These are phyloP conservation scores for Quercus rubra DNA, from an alignment of 306 rosid species.

Conservation along the genomic window DNA sequence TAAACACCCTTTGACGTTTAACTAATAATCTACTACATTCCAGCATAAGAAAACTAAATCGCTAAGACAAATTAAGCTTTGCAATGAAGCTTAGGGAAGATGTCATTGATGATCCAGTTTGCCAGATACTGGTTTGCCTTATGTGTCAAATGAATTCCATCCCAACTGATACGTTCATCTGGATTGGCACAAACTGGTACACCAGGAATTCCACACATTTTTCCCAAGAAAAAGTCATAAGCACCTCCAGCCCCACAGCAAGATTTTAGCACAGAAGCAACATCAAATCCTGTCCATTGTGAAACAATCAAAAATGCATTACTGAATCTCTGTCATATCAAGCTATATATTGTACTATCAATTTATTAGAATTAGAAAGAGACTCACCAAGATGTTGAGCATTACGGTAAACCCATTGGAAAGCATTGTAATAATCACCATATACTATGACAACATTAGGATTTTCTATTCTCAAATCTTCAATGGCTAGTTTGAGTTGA, in stretches of 20 bases:
- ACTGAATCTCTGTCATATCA: neutral
- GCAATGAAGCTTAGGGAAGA: conserved; percentile 6
- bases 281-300: conserved; percentile 11
- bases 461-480: conserved; percentile 1
- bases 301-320: neutral
- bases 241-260: conserved; percentile 20
- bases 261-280: conserved; percentile 12
- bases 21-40: too few species aligned
- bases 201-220: conserved; percentile 4
- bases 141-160: conserved; percentile 20
- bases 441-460: conserved; percentile 8
- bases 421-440: conserved; percentile 22
- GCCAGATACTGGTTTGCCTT: conserved; percentile 8
- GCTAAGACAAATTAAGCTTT: neutral
- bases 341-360: neutral
- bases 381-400: conserved; percentile 1
- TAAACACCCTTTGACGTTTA: too few species aligned
- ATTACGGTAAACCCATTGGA: conserved; percentile 3
- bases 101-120: conserved; percentile 16
- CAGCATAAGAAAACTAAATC: too few species aligned
- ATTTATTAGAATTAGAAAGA: neutral
- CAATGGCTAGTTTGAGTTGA: conserved; percentile 6
- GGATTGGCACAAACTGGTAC: conserved; percentile 9
- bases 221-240: neutral
- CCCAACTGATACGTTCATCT: conserved; percentile 9